phyloP scores from a whole-genome alignment of 1,139 yeast genomes.

The Saccharomycopsis hybrid region DNA sequence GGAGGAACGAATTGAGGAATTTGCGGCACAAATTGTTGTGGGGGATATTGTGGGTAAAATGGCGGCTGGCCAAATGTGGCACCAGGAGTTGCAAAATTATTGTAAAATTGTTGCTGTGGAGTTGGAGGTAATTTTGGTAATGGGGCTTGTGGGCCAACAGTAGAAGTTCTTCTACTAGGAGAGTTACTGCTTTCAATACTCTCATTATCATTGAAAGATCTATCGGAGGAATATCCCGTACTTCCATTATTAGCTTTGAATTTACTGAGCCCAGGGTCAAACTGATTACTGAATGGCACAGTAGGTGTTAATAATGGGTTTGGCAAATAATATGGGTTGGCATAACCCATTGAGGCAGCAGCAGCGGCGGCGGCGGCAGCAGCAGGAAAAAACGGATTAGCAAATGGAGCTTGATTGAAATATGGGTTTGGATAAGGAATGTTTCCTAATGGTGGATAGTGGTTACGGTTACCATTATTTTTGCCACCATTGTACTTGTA shows the following conservation, averaged over 20 bases:
- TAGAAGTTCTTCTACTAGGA: slow-evolving; percentile 15
- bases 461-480: background rate
- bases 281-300: background rate
- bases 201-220: slow-evolving; percentile 10
- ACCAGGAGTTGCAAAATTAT: no score
- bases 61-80: no score
- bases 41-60: no score
- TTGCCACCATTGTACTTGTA: background rate
- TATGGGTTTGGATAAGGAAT: slow-evolving; percentile 4
- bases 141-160: slow-evolving; percentile 4
- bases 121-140: slow-evolving; percentile 9
- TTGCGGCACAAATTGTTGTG: background rate
- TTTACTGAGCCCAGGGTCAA: background rate
- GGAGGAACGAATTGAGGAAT: slow-evolving; percentile 20
- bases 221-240: slow-evolving; percentile 14
- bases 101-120: slow-evolving; percentile 1
- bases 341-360: slow-evolving; percentile 4
- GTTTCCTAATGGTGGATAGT: background rate
- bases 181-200: slow-evolving; percentile 10
- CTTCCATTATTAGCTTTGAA: background rate
- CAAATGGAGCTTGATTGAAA: slow-evolving; percentile 6
- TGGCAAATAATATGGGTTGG: slow-evolving; percentile 5
- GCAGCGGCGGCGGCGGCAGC: no score
- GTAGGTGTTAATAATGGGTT: slow-evolving; percentile 6
- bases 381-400: slow-evolving; percentile 11